Conservation (phyloP, 1,284 basidiomycete genomes). For the Blastosporella zonata region DNA sequence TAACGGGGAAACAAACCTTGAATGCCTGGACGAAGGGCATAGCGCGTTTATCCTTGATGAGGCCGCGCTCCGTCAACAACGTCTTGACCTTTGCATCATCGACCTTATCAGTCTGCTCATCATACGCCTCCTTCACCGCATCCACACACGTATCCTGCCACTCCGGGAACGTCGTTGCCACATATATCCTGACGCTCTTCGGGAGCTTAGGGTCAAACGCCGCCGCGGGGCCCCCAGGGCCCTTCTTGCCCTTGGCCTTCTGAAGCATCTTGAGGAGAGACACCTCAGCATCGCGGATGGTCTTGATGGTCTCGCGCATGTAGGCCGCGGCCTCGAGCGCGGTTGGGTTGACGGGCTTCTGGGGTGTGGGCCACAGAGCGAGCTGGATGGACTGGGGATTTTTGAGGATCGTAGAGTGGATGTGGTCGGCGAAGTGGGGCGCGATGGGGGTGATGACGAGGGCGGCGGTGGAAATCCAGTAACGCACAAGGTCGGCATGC, state of each 20-base stretch:
- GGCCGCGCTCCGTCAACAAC: conserved; percentile 58
- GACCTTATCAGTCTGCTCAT: conserved; percentile 58
- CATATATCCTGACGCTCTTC: conserved; percentile 85
- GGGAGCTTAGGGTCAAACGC: conserved; percentile 81
- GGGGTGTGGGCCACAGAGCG: conserved; percentile 76
- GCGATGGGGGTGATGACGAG: conserved; percentile 88
- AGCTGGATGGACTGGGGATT: conserved; percentile 77
- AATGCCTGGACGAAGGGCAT: conserved; percentile 96
- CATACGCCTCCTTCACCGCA: conserved; percentile 72
- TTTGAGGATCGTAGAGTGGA: conserved; percentile 79
- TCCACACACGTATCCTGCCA: conserved; percentile 91
- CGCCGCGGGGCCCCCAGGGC: conserved; percentile 28
- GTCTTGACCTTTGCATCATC: conserved; percentile 84
- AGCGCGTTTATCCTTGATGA: conserved; percentile 94
- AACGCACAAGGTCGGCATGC: conserved; percentile 77
- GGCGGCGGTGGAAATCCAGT: conserved; percentile 83
- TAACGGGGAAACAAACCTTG: conserved; percentile 65
- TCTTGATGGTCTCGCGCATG: conserved; percentile 85
- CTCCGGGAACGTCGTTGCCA: conserved; percentile 87
- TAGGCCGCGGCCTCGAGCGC: conserved; percentile 77
- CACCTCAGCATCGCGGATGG: conserved; percentile 87
- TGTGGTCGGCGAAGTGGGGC: conserved; percentile 93
- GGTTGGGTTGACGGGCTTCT: conserved; percentile 53
- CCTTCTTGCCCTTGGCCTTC: conserved; percentile 58
- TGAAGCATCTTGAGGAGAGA: conserved; percentile 72